These are phyloP conservation scores for Aspergillus sp. DNA, from an alignment of 2,329 filamentous ascomycete genomes.

Conservation along the genomic window DNA sequence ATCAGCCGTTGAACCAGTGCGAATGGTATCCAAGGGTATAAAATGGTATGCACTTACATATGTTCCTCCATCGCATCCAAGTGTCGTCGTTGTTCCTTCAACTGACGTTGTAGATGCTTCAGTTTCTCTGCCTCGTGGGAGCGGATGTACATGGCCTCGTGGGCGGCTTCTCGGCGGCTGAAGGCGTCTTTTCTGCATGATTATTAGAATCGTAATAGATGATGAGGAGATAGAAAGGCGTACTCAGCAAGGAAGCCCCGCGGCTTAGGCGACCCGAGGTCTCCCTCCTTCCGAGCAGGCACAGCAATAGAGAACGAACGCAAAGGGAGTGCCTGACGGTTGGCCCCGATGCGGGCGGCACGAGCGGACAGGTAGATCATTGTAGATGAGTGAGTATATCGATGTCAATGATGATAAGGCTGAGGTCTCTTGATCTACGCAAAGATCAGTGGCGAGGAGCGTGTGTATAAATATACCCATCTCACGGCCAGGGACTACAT, in stretches of 20 bases:
- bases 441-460: not conserved
- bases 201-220: not conserved
- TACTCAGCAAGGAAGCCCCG: slow-evolving; percentile 22
- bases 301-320: slow-evolving; percentile 14
- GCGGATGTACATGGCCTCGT: slow-evolving; percentile 12
- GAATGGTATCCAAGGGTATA: not conserved
- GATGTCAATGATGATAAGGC: not conserved
- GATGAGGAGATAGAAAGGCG: not conserved
- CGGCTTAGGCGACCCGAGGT: slow-evolving; percentile 16
- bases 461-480: not conserved
- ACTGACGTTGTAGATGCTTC: slow-evolving; percentile 10
- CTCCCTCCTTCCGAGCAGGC: slow-evolving; percentile 16
- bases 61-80: slow-evolving; percentile 22
- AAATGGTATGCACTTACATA: slow-evolving; percentile 12
- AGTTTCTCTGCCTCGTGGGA: slow-evolving; percentile 18
- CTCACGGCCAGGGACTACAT: not conserved
- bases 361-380: not conserved
- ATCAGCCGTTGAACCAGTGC: not conserved
- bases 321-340: slow-evolving; percentile 1
- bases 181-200: slow-evolving; percentile 14
- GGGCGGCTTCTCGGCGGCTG: slow-evolving; percentile 12
- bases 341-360: slow-evolving; percentile 10
- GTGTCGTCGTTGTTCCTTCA: slow-evolving; percentile 18
- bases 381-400: not conserved
- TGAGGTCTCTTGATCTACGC: not conserved